Base-by-base conservation (phyloP, 495 filamentous ascomycete species). In the Achaetomiella virescens region DNA sequence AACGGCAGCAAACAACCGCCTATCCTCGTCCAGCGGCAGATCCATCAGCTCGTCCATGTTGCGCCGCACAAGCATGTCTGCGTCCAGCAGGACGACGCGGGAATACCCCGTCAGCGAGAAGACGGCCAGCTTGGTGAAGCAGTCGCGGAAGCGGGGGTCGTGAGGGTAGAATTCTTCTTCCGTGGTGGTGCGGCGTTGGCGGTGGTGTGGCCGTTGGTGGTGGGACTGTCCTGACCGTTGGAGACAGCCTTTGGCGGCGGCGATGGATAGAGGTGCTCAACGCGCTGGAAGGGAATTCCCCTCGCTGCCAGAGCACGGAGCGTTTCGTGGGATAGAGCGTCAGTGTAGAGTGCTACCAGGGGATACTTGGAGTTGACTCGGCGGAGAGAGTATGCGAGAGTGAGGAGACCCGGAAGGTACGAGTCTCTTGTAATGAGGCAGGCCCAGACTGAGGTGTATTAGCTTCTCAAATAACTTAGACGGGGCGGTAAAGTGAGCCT, bases 21-120 rank as follows among this genome's bases (percentile, higher is more conserved):
- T 40, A 10, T 46, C 29, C 18, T 18, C 61, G 65, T 91, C 87
- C 15, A 93, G 77, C 59, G 76, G 67, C 6, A 93, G 25, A 6
- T 87, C 83, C 87, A 92, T 91, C 48, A 95, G 70, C 69, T 91
- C 89, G 64, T 95, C 89, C 86, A 95, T 92, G 65, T 90, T 90
- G 54, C 75, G 71, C 48, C 82, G 71, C 5, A 88, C 80, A 20
- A 92, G 62, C 89, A 92, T 95, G 69, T 95, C 89, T 61, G 83
- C 84, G 69, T 95, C 89, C n/a, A 95, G 77, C 66, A 85, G 83
- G 17, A 91, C 82, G 20, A 95, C 78, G 14, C 88, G 77, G 5
- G 85, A 79, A 69, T 88, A 92, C 59, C 87, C 80, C 12, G 71
- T 70, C 8, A 92, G 75, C 12, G 80, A 80, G 64, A 92, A 95